Percentiles rank a stretch among this genome's conserved stretches.
Evolutionary conservation across 140 eudicot species (phyloP).

Genomic region (Erigeron philadelphicus): DNA sequence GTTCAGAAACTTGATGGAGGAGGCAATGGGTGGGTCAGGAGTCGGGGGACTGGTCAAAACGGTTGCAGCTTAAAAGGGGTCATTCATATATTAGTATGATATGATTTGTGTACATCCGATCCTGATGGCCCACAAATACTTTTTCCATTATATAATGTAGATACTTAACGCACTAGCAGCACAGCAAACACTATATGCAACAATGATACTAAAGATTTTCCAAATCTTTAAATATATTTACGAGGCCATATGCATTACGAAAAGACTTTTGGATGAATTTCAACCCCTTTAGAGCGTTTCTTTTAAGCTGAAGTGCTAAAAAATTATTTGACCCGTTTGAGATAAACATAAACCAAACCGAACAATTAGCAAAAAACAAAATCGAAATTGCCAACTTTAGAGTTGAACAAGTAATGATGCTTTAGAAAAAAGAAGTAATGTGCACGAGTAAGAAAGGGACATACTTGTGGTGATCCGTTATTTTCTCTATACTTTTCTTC

Average conservation of each 20-base stretch:
- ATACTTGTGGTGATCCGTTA: constrained; percentile 54
- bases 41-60: background rate
- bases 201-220: background rate
- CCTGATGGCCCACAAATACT: background rate
- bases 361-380: background rate
- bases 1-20: background rate
- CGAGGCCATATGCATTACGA: constrained; percentile 1
- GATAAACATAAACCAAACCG: background rate
- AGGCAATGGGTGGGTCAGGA: background rate
- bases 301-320: background rate
- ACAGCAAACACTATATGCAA: background rate
- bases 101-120: background rate
- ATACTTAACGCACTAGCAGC: background rate
- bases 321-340: background rate
- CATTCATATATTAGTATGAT: background rate
- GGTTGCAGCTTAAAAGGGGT: background rate
- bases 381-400: background rate
- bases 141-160: background rate
- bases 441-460: constrained; percentile 19
- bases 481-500: constrained; percentile 80
- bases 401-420: background rate
- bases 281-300: background rate
- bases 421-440: background rate
- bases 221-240: background rate
- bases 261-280: background rate